phyloP scores from a whole-genome alignment of 2,329 filamentous ascomycete species.

The Aspergillus viridinutans region DNA sequence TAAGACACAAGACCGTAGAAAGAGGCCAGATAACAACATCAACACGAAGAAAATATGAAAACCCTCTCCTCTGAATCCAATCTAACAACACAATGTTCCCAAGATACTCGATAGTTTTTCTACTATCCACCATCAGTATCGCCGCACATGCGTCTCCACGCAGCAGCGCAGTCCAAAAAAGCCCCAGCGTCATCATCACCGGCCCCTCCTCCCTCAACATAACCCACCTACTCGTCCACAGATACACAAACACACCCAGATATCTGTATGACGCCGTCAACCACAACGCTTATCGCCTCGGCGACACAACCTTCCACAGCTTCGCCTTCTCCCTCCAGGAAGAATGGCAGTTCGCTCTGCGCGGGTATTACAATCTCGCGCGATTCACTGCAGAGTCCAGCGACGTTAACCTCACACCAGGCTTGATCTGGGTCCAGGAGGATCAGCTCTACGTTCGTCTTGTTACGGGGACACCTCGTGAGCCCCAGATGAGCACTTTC shows the following conservation, averaged over 20 bases:
- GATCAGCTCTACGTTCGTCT: neutral
- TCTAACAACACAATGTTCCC: neutral
- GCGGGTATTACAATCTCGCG: neutral
- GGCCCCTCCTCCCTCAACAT: neutral
- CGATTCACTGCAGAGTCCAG: neutral
- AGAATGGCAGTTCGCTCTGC: neutral
- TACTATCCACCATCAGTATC: neutral
- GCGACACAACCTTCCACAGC: neutral
- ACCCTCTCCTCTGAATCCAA: too few relatives aligned
- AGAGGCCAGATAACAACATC: too few relatives aligned
- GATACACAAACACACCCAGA: neutral
- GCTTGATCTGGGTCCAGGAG: neutral
- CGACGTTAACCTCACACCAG: neutral
- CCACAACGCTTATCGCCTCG: neutral
- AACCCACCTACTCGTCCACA: neutral
- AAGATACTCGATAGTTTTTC: neutral
- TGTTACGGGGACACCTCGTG: neutral
- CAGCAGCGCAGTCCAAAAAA: neutral
- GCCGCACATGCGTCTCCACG: neutral
- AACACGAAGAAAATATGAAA: too few relatives aligned
- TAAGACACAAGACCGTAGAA: too few relatives aligned
- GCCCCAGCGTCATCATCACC: neutral
- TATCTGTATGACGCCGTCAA: neutral
- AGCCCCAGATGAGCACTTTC: neutral
- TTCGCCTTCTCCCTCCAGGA: neutral